phyloP scores from a whole-genome alignment of 306 rosid species.

The Adenanthera pavonina region DNA sequence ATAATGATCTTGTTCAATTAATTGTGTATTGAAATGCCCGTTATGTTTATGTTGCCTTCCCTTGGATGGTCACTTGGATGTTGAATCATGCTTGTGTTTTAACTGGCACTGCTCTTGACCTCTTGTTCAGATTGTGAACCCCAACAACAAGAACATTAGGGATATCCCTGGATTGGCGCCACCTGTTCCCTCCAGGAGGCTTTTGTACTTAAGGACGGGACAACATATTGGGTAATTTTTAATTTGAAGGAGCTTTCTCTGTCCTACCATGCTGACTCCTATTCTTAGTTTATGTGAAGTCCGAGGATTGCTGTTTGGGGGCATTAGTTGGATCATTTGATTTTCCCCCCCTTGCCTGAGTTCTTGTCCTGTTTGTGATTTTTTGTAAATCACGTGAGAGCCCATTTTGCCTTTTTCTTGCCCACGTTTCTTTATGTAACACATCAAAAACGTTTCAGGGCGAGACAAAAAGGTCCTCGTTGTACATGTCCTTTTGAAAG shows the following conservation, averaged over 20 bases:
- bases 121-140: constrained; percentile 78
- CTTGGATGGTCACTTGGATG: background rate
- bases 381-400: constrained; percentile 61
- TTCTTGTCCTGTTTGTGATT: constrained; percentile 54
- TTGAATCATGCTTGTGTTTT: constrained; percentile 8
- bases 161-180: constrained; percentile 98
- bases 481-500: constrained; percentile 44
- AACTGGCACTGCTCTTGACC: constrained; percentile 18
- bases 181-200: constrained; percentile 89
- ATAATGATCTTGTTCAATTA: constrained; percentile 10
- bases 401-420: constrained; percentile 48
- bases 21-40: constrained; percentile 25
- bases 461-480: constrained; percentile 36
- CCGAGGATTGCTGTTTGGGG: constrained; percentile 49
- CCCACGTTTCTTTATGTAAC: constrained; percentile 53
- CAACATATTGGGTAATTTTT: constrained; percentile 48
- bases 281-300: constrained; percentile 37
- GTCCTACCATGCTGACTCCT: constrained; percentile 36
- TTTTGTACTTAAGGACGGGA: constrained; percentile 66
- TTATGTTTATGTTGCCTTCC: background rate
- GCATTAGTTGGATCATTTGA: constrained; percentile 36
- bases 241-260: constrained; percentile 39
- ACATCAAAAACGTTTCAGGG: constrained; percentile 33
- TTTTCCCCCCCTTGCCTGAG: constrained; percentile 53
- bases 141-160: constrained; percentile 78